Base-by-base conservation (phyloP, 768 basidiomycete genomes). In the Chalciporus pseudorubinellus region DNA sequence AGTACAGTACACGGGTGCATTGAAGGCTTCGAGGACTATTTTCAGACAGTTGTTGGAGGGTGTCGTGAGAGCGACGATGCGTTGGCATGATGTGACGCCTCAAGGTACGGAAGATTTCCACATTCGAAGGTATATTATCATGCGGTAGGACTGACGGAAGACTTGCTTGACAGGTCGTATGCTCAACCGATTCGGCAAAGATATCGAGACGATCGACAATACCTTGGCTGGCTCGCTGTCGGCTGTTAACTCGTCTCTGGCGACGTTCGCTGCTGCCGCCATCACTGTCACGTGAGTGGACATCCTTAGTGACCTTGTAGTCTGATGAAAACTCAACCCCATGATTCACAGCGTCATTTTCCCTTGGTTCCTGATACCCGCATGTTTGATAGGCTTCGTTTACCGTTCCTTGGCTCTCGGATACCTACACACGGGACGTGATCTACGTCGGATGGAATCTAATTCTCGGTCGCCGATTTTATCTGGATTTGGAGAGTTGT, bases 401-500 rank as follows among this genome's bases (percentile, higher is more conserved):
- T 95, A 95, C 62, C 84, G 83, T 40, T 67, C 77, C 28, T 73
- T 90, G 16, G 82, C 86, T 2, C 73, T 86, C 46, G 86, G 86
- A 1, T 90, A 90, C 65, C 72, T 89, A 46, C 84, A 83, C 59
- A 89, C 89, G 1, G 89, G 90, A 0, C 81, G 92, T 40, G 92
- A 94, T 62, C 72, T 95, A 18, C 80, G 92, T 51, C 79, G 94
- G 18, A 91, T 97, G 84, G 94, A 95, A 66, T 90, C 91, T 1
- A 95, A 91, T 59, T 82, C 87, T 1, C 77, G 90, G 12, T 89
- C 87, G 0, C 89, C 92, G 0, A 91, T 92, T 54, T 91, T 87
- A 69, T 86, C 87, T 7, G 87, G 85, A 49, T 93, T 92, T 56
- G 81, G 82, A 12, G 91, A 92, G 61, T 69, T 94, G 10, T 68